Percentiles rank a stretch among this genome's conserved stretches.
Evolutionary conservation across 2,329 filamentous ascomycete species (phyloP).

Genomic region (Coniochaeta sp.): DNA sequence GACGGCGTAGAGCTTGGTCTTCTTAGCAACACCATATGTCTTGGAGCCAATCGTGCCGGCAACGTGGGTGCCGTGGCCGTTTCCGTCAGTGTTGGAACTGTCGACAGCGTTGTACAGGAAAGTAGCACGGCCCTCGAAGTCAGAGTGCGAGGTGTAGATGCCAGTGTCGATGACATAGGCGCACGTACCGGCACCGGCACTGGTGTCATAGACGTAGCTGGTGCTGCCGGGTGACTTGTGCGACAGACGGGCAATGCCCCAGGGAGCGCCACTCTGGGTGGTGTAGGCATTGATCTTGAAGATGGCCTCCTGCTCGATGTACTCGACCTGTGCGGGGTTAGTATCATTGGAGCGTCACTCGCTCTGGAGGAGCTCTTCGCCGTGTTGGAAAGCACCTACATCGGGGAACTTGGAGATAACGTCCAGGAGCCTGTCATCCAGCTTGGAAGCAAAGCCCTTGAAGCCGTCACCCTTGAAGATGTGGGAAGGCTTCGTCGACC

Average conservation of each 20-base stretch:
- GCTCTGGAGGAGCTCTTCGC: neutral
- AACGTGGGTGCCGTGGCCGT: conserved; percentile 42
- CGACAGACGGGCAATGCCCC: conserved; percentile 22
- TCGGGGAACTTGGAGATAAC: conserved; percentile 15
- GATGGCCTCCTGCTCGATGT: conserved; percentile 22
- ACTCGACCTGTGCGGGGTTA: conserved; percentile 19
- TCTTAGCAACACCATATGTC: conserved; percentile 39
- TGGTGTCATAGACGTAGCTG: conserved; percentile 21
- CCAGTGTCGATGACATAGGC: conserved; percentile 41
- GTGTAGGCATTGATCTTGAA: conserved; percentile 19
- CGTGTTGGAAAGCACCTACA: conserved; percentile 7
- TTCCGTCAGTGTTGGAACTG: conserved; percentile 28
- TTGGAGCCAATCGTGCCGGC: conserved; percentile 34
- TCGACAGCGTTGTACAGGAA: conserved; percentile 30
- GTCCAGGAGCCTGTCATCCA: conserved; percentile 15
- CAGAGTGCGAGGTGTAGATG: conserved; percentile 31
- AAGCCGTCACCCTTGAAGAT: conserved; percentile 19
- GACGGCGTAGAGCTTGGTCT: conserved; percentile 33
- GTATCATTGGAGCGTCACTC: neutral
- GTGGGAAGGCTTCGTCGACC: conserved; percentile 9
- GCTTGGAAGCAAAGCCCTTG: conserved; percentile 19
- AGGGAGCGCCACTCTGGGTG: conserved; percentile 17
- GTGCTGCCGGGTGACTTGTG: conserved; percentile 12
- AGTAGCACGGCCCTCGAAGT: conserved; percentile 35
- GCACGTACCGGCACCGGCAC: conserved; percentile 21